These are phyloP conservation scores for Tubosaeta brunneosetosa DNA, from an alignment of 768 basidiomycete genomes.

Conservation along the genomic window DNA sequence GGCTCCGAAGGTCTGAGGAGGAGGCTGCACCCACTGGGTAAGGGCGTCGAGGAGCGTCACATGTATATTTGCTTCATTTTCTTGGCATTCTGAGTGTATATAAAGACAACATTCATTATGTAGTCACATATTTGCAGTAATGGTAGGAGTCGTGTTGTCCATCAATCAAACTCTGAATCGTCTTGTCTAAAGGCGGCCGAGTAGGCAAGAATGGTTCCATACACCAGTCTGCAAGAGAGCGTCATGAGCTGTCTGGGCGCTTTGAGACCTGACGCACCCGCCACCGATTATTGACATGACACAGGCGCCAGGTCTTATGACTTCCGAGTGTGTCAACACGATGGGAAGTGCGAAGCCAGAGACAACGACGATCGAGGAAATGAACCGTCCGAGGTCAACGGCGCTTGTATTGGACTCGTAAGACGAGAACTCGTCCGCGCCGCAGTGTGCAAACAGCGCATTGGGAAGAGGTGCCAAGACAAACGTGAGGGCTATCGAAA, in stretches of 20 bases:
- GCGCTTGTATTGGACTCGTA: slow-evolving; percentile 68
- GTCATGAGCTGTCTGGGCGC: background rate
- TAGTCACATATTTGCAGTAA: slow-evolving; percentile 16
- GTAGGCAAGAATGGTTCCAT: slow-evolving; percentile 88
- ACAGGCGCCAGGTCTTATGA: slow-evolving; percentile 81
- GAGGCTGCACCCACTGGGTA: slow-evolving; percentile 5
- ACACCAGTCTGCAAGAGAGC: slow-evolving; percentile 56
- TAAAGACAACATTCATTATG: slow-evolving; percentile 9
- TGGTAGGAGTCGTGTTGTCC: background rate
- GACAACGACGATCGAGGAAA: slow-evolving; percentile 86
- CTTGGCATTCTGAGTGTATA: slow-evolving; percentile 1
- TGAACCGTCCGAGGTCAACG: slow-evolving; percentile 89
- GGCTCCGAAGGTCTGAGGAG: slow-evolving; percentile 19
- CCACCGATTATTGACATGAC: slow-evolving; percentile 95
- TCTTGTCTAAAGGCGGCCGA: slow-evolving; percentile 79
- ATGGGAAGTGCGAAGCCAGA: slow-evolving; percentile 92
- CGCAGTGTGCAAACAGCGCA: slow-evolving; percentile 89
- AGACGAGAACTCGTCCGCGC: slow-evolving; percentile 79
- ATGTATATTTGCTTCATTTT: background rate
- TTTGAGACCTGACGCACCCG: slow-evolving; percentile 41
- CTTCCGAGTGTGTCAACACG: slow-evolving; percentile 84
- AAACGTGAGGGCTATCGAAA: slow-evolving; percentile 75
- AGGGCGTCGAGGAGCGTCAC: background rate
- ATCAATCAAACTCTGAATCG: slow-evolving; percentile 72
- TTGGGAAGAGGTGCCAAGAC: slow-evolving; percentile 95